A percentile compares a stretch with the other conserved stretches of the same genome.
Conservation (phyloP, 345 rosid genomes). For the Streptanthus diversifolius region DNA sequence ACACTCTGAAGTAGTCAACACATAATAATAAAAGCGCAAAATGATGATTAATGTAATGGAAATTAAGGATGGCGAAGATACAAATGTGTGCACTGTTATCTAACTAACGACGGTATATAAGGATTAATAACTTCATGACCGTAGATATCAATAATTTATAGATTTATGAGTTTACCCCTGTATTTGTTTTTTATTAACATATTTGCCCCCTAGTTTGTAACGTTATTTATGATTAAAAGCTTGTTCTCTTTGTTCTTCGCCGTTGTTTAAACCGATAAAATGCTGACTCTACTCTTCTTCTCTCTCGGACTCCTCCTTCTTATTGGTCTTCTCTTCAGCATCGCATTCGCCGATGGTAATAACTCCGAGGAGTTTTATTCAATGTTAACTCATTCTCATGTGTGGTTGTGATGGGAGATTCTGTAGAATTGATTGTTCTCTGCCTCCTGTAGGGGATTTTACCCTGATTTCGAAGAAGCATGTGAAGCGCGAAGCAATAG, state of each 20-base stretch:
- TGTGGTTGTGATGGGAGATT: background rate
- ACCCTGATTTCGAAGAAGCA: slow-evolving; percentile 63
- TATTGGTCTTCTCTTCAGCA: slow-evolving; percentile 40
- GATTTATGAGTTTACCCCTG: background rate
- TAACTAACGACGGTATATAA: background rate
- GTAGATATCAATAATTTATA: background rate
- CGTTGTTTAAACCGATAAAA: slow-evolving; percentile 8
- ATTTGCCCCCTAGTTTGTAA: background rate
- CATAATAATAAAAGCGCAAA: background rate
- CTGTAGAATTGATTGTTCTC: background rate
- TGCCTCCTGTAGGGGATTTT: slow-evolving; percentile 57
- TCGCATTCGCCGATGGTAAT: slow-evolving; percentile 64
- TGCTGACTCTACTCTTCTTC: slow-evolving; percentile 39
- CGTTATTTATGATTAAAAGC: background rate
- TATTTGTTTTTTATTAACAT: background rate
- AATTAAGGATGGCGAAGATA: too few species aligned
- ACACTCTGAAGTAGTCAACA: background rate
- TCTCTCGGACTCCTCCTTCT: slow-evolving; percentile 31
- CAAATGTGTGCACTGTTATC: too few species aligned
- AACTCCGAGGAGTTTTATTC: background rate
- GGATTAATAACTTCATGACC: background rate
- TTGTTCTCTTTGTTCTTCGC: background rate
- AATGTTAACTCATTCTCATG: background rate
- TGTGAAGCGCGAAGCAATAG: slow-evolving; percentile 69
- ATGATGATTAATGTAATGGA: too few species aligned